Evolutionary conservation across 2,329 filamentous ascomycete species (phyloP), one percentile per base, ranked within the genome.

Genomic region (Talaromyces sp.): DNA sequence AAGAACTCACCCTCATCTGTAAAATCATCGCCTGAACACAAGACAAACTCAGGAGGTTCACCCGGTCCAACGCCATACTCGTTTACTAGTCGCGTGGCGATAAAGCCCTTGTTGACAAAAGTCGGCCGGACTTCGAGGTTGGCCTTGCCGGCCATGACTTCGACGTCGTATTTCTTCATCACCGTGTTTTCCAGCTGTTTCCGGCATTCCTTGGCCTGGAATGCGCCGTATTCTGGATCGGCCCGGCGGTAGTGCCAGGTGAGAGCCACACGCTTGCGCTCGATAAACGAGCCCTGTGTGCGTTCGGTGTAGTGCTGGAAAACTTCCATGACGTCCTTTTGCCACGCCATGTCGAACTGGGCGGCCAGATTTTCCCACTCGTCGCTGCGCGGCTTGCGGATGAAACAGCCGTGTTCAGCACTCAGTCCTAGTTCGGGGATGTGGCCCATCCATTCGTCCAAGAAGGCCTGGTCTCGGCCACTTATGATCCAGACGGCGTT

Each of bases 401-500:
- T 91, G 74, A 98, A 99, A 71, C 92, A 96, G 57, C 95, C 95
- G 71, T 99, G 95, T 78, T 99, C 95, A 1, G 95, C 95, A 68
- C 91, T 96, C 70, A 99, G 89, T n/a, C 95, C 95, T 13, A 99
- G 81, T 70, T 90, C 87, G 1, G 86, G 75, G 65, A 98, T 96
- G 75, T 96, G 89, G n/a, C 93, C 95, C 73, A 98, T 87, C 79
- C 93, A 93, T 66, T 96, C 88, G 66, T 89, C 86, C 62, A 99
- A 78, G 77, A 99, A 99, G 8, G 89, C 88, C 71, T 96, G 92
- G 69, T 98, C 93, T 65, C 95, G 87, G 11, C 95, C 95, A 58
- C 91, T 96, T 70, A 99, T 97, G 72, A 99, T 96, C 95, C 95
- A 99, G n/a, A 99, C 92, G 1, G 87, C 84, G 69, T 98, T 99